Evolutionary conservation across 805 yeast species (phyloP).

Genomic region (Sugiyamaella chiloensis): DNA sequence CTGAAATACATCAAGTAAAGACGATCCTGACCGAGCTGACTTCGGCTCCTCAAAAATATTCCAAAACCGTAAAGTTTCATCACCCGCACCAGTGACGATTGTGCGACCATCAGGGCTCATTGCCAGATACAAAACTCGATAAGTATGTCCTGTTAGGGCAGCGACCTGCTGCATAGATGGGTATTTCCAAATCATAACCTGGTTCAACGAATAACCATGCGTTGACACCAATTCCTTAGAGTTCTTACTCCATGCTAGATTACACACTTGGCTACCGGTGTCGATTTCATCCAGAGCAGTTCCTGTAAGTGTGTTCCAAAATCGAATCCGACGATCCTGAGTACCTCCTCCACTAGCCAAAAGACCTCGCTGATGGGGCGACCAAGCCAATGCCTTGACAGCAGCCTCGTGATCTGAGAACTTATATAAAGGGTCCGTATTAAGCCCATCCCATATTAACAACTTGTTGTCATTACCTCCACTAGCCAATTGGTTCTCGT

Average conservation of each 20-base stretch:
- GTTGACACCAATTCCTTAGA: conserved; percentile 91
- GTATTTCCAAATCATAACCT: conserved; percentile 90
- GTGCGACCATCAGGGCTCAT: conserved; percentile 96
- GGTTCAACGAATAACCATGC: conserved; percentile 90
- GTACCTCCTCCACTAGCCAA: conserved; percentile 97
- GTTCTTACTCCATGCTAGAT: conserved; percentile 87
- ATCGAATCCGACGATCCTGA: conserved; percentile 82
- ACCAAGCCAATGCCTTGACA: conserved; percentile 95
- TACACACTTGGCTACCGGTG: conserved; percentile 96
- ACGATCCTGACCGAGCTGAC: conserved; percentile 9
- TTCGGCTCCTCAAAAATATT: conserved; percentile 72
- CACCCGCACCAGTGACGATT: conserved; percentile 97
- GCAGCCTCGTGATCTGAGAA: conserved; percentile 90
- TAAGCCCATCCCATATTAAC: conserved; percentile 82
- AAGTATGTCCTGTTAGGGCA: conserved; percentile 89
- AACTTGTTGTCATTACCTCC: conserved; percentile 94
- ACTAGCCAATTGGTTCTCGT: conserved; percentile 86
- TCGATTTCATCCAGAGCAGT: conserved; percentile 72
- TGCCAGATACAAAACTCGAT: conserved; percentile 82
- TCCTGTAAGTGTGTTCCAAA: conserved; percentile 90
- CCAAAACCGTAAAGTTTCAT: conserved; percentile 95
- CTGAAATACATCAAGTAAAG: conserved; percentile 22
- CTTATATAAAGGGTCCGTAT: conserved; percentile 61
- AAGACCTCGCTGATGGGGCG: conserved; percentile 93
- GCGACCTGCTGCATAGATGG: conserved; percentile 92